Base-by-base conservation (phyloP, 345 rosid genomes). In the Brassica nigra region DNA sequence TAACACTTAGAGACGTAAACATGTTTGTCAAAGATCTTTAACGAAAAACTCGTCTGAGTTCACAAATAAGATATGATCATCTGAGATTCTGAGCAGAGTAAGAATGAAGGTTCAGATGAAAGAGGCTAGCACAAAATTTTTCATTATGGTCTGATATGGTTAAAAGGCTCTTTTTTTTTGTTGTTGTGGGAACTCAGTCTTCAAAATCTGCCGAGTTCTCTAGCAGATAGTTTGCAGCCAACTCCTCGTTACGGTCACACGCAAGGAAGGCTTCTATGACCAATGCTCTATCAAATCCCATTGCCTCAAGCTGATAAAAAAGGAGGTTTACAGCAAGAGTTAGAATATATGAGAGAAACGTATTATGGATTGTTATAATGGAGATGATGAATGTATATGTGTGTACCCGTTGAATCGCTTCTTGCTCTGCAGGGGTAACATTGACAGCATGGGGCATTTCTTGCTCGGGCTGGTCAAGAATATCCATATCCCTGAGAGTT, bases 231-330 rank as follows among this genome's bases (percentile, higher is more conserved):
- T 95, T 95, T 5, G 99, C 98, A 5, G 98, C 98, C 92, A 95
- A 84, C 74, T 91, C 98, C 83, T 95, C 99, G 1, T 92, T 89
- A 15, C 98, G 97, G 70, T 95, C 99, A 37, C 99, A 92, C 3
- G 98, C 98, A 81, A 95, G 88, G 89, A 91, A 95, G n/a, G 99
- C 97, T 85, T 95, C 99, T 15, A 92, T 88, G 12, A 90, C 99
- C 1, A 86, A 87, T 55, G 94, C 90, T 82, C 97, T 89, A 28
- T 95, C 97, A 18, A 95, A 92, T 59, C 99, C 99, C 95, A 95
- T 90, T 70, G 92, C 95, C 84, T 91, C 97, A 4, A 95, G 93
- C 99, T 95, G 65, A 70, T 65, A 28, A 31, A 31, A 31, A 62
- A 37, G n/a, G 73, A 68, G 11, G 69, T 23, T 23, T 23, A 23